Conservation (phyloP, 768 basidiomycete species). For the Mycena chlorophos region DNA sequence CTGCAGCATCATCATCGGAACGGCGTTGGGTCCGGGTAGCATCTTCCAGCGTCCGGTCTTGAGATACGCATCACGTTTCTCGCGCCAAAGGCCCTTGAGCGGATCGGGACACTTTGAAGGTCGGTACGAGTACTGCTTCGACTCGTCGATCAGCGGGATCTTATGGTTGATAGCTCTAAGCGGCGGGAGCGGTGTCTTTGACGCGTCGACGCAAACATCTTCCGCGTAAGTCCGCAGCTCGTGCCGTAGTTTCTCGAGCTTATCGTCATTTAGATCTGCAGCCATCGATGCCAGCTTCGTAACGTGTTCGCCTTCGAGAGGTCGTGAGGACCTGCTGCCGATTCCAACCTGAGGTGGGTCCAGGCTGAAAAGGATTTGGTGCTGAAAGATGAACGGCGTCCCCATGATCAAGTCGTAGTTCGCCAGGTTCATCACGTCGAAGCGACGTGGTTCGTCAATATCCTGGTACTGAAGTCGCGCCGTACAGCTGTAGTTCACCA, state of each 20-base stretch:
- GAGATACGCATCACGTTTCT: conserved; percentile 23
- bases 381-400: conserved; percentile 31
- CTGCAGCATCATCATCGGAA: conserved; percentile 27
- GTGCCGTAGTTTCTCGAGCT: conserved; percentile 2
- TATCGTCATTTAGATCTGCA: neutral
- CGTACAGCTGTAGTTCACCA: conserved; percentile 25
- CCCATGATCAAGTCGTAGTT: conserved; percentile 34
- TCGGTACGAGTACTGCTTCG: conserved; percentile 23
- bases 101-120: conserved; percentile 30
- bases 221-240: conserved; percentile 13
- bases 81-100: conserved; percentile 6
- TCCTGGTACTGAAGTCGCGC: conserved; percentile 28
- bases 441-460: conserved; percentile 23
- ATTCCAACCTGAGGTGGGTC: conserved; percentile 14
- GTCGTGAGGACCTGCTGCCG: neutral
- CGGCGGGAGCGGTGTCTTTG: conserved; percentile 28
- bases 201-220: conserved; percentile 17
- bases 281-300: conserved; percentile 6
- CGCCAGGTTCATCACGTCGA: conserved; percentile 33
- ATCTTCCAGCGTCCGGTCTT: conserved; percentile 26
- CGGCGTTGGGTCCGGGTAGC: conserved; percentile 16
- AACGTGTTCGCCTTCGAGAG: conserved; percentile 9
- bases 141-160: conserved; percentile 32
- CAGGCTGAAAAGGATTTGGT: conserved; percentile 16
- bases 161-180: conserved; percentile 32